A percentile compares a stretch with the other conserved stretches of the same genome.
These are phyloP conservation scores for Amanita pallidorosea DNA, from an alignment of 768 basidiomycete species.

Conservation along the genomic window DNA sequence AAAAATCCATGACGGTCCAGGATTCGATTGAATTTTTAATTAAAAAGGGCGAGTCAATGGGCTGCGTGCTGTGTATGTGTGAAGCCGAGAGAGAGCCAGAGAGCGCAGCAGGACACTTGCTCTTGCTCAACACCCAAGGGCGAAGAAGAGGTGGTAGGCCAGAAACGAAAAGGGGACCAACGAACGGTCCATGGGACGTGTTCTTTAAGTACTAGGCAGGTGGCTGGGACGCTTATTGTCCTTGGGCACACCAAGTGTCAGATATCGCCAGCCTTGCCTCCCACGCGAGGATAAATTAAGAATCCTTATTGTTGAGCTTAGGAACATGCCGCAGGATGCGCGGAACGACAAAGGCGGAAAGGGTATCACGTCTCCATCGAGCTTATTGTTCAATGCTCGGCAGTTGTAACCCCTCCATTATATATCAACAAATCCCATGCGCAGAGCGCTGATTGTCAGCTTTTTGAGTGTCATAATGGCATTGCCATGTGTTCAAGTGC, in stretches of 20 bases:
- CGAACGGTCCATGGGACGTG: background rate
- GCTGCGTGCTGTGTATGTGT: background rate
- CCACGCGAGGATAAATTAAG: background rate
- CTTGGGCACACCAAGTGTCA: background rate
- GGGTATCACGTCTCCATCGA: no score
- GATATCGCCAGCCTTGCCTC: background rate
- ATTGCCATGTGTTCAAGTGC: no score
- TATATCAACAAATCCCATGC: no score
- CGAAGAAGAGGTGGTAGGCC: background rate
- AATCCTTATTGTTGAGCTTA: background rate
- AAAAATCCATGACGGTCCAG: background rate
- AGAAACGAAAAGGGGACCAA: background rate
- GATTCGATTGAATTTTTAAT: background rate
- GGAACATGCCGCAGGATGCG: background rate
- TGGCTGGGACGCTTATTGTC: background rate
- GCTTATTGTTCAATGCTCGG: no score
- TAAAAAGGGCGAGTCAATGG: background rate
- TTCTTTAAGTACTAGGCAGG: background rate
- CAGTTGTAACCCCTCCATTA: no score
- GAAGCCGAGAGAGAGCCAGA: background rate
- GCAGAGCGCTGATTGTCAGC: no score
- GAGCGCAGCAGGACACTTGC: background rate
- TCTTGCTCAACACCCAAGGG: background rate
- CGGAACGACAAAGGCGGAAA: background rate
- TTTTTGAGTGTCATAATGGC: no score